Evolutionary conservation across 2,329 filamentous ascomycete genomes (phyloP), one percentile per base, ranked within the genome.

Genomic region (Ceratocystis diversiconidia): DNA sequence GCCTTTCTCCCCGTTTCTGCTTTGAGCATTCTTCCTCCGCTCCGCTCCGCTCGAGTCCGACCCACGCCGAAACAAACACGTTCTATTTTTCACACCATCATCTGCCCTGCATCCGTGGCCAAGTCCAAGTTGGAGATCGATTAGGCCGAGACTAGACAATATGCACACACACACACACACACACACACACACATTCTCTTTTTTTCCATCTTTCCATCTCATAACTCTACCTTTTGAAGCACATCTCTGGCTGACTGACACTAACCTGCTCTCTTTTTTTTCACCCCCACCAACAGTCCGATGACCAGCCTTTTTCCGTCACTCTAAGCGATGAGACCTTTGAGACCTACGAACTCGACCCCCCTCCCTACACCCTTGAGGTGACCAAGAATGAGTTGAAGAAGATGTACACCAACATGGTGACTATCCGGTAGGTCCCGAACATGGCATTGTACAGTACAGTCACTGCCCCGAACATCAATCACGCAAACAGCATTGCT

Each of bases 331-430:
- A 96, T 76, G 92, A 97, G 87, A 92, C 90, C 81, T 99, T 97
- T 81, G 94, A 99, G 85, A 96, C 94, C 67, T 99, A 97, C 80
- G 91, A 96, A 82, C 85, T 99, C 75, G 94, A 99, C 79, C 92
- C 92, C 72, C 94, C 94, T 70, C 82, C 90, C 67, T 96, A 96
- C 83, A 92, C 89, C 69, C 80, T 99, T 72, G 82, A 95, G 73
- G 89, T 91, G 70, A 97, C 92, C 74, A 99, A 99, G 87, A 91
- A 89, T 79, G 89, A 97, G 81, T 82, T 99, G 76, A 97, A 95
- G 86, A 83, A 95, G 82, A 97, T 97, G 87, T 99, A 99, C 85
- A 87, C 87, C 77, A 90, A 97, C 77, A 97, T 99, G 94, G 92
- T 97, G 65, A 81, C 85, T 70, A 86, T 91, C 74, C 86, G 92